Percentiles rank a stretch among this genome's conserved stretches.
Evolutionary conservation across 768 basidiomycete species (phyloP).

Genomic region (Lactifluus piperatus): DNA sequence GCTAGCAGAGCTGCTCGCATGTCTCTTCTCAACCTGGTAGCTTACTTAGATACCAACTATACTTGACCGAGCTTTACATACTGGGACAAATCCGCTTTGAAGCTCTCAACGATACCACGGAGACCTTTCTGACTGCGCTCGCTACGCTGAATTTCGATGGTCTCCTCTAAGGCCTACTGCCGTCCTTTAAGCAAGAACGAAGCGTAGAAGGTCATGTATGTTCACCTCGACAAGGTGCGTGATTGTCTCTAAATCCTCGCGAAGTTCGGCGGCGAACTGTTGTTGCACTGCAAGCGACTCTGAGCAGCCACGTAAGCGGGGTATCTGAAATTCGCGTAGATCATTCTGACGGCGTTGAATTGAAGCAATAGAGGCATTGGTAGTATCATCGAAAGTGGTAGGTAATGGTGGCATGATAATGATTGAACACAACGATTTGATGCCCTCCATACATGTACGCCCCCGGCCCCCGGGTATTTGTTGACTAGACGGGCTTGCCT

Average conservation of each 20-base stretch:
- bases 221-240: slow-evolving; percentile 60
- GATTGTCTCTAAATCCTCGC: slow-evolving; percentile 63
- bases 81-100: slow-evolving; percentile 41
- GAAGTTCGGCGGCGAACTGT: slow-evolving; percentile 60
- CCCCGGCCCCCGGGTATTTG: too few relatives aligned
- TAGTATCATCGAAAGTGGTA: slow-evolving; percentile 42
- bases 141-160: slow-evolving; percentile 64
- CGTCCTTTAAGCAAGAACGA: slow-evolving; percentile 35
- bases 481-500: too few relatives aligned
- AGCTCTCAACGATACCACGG: slow-evolving; percentile 40
- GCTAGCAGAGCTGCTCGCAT: slow-evolving; percentile 58
- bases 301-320: slow-evolving; percentile 56
- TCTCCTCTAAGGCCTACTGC: slow-evolving; percentile 53
- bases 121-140: slow-evolving; percentile 43
- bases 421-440: slow-evolving; percentile 7
- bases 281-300: slow-evolving; percentile 69
- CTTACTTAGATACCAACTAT: not conserved
- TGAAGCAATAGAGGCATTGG: slow-evolving; percentile 39
- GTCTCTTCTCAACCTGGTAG: slow-evolving; percentile 47
- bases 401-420: slow-evolving; percentile 56
- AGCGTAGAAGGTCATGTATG: not conserved
- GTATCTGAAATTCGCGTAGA: slow-evolving; percentile 62
- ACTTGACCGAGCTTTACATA: slow-evolving; percentile 30
- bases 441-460: too few relatives aligned
- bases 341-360: slow-evolving; percentile 53